A percentile compares a stretch with the other conserved stretches of the same genome.
phyloP scores from a whole-genome alignment of 2,329 filamentous ascomycete genomes.

The Hypomyces perniciosus region DNA sequence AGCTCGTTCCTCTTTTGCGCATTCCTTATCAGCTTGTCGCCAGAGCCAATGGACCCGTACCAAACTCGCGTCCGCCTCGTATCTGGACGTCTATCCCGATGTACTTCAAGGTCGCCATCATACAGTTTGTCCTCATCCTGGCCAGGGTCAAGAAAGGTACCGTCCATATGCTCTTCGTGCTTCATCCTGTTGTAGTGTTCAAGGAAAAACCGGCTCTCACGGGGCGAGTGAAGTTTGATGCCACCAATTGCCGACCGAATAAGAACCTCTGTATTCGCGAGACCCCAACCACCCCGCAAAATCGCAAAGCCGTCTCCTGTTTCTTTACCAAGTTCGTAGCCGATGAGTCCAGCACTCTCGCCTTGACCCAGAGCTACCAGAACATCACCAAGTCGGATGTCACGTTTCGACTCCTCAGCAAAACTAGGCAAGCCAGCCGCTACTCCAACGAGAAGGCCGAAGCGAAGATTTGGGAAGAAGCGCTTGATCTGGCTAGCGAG shows the following conservation, averaged over 20 bases:
- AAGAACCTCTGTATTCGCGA: conserved; percentile 25
- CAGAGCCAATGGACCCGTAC: conserved; percentile 19
- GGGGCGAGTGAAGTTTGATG: conserved; percentile 22
- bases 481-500: conserved; percentile 30
- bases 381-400: conserved; percentile 33
- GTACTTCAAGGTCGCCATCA: conserved; percentile 7
- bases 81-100: conserved; percentile 15
- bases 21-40: conserved; percentile 9
- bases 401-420: conserved; percentile 17
- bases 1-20: conserved; percentile 3
- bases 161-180: conserved; percentile 17
- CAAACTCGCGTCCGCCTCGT: conserved; percentile 24
- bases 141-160: conserved; percentile 27
- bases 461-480: conserved; percentile 32
- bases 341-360: conserved; percentile 22
- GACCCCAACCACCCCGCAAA: conserved; percentile 19
- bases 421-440: conserved; percentile 31
- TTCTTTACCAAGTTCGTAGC: conserved; percentile 31
- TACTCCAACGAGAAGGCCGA: conserved; percentile 33
- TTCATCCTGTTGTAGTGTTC: conserved; percentile 21
- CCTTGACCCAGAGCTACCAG: conserved; percentile 25
- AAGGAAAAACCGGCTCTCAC: conserved; percentile 19
- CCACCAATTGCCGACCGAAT: conserved; percentile 29
- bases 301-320: conserved; percentile 22
- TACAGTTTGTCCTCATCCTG: conserved; percentile 24